phyloP scores from a whole-genome alignment of 108 stramenopile genomes.

The Skeletonema costatum region DNA sequence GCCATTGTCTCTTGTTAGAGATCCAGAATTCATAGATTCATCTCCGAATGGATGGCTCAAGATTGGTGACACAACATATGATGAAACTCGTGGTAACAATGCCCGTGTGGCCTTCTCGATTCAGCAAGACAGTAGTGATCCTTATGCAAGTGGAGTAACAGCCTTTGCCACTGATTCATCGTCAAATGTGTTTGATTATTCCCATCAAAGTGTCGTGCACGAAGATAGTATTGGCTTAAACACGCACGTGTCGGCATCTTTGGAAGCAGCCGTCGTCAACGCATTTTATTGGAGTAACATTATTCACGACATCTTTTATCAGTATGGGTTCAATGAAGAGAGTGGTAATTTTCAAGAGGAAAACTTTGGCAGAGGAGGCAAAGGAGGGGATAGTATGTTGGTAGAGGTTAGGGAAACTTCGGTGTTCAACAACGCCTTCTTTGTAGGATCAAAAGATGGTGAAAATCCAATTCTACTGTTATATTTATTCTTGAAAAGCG shows the following conservation, averaged over 20 bases:
- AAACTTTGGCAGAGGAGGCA: constrained; percentile 3
- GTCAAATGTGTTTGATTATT: neutral
- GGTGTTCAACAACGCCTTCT: neutral
- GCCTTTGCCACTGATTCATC: neutral
- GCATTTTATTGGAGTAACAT: neutral
- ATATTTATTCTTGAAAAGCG: neutral
- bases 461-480: neutral
- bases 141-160: neutral
- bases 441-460: neutral
- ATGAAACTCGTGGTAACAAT: constrained; percentile 1
- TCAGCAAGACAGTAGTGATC: neutral
- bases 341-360: constrained; percentile 12
- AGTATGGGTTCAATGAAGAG: constrained; percentile 7
- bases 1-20: neutral
- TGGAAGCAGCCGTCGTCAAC: neutral
- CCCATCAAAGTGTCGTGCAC: neutral
- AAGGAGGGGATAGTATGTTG: neutral
- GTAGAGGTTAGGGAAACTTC: neutral
- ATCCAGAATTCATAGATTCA: neutral
- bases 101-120: neutral
- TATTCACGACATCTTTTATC: constrained; percentile 1
- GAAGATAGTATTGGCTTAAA: neutral
- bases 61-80: neutral
- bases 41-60: neutral
- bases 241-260: neutral